These are phyloP conservation scores for Colletotrichum abscissum DNA, from an alignment of 2,329 filamentous ascomycete species.

Conservation along the genomic window DNA sequence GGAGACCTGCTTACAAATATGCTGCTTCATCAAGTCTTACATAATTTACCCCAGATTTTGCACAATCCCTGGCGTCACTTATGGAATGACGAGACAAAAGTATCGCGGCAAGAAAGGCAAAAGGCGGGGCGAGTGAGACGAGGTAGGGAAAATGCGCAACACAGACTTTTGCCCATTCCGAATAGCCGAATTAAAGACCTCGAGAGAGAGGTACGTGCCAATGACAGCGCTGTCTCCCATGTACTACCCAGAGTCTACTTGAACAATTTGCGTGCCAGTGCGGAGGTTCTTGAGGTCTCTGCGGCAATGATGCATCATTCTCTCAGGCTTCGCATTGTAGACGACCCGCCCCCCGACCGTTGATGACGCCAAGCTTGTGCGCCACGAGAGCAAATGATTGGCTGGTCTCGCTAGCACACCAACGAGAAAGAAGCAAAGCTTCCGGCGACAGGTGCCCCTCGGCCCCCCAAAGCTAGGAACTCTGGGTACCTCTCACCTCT, in stretches of 20 bases:
- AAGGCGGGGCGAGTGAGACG: conserved; percentile 43
- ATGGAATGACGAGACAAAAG: conserved; percentile 21
- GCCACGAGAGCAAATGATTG: conserved; percentile 16
- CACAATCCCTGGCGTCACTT: not conserved
- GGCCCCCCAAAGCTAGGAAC: not conserved
- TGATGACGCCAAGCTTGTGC: conserved; percentile 32
- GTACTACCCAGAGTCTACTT: not conserved
- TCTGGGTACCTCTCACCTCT: not conserved
- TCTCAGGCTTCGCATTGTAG: not conserved
- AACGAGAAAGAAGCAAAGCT: conserved; percentile 24
- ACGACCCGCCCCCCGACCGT: conserved; percentile 21
- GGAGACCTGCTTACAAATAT: not conserved
- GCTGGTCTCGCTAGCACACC: not conserved
- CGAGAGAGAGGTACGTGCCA: conserved; percentile 39
- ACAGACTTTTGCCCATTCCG: conserved; percentile 48
- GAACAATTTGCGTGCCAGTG: conserved; percentile 15
- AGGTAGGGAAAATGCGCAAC: conserved; percentile 52
- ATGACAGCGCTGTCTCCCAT: conserved; percentile 5
- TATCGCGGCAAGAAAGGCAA: not conserved
- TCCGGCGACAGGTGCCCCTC: conserved; percentile 2
- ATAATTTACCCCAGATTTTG: conserved; percentile 28
- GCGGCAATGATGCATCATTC: conserved; percentile 31
- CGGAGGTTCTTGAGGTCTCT: conserved; percentile 21
- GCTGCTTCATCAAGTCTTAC: not conserved
- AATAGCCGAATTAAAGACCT: conserved; percentile 42